Conservation (phyloP, 345 rosid species). For the Xanthoceras sorbifolium region DNA sequence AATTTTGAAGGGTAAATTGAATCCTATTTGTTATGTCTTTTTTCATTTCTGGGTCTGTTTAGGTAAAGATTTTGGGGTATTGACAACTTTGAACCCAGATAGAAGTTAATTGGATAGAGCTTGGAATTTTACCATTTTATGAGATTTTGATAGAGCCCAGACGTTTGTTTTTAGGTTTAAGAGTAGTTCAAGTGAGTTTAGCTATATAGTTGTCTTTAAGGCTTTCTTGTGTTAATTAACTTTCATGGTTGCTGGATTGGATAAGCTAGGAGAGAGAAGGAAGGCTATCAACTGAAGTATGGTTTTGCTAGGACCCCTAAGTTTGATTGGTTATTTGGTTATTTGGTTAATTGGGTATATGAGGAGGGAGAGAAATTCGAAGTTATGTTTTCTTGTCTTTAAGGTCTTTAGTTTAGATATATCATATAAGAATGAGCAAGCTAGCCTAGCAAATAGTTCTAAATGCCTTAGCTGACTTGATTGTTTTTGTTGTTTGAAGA, state of each 20-base stretch:
- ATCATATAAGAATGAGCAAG: background rate
- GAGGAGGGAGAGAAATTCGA: background rate
- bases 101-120: background rate
- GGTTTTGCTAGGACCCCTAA: background rate
- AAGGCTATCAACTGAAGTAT: background rate
- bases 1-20: background rate
- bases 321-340: background rate
- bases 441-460: background rate
- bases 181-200: background rate
- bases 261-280: background rate
- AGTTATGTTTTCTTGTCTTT: background rate
- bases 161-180: background rate
- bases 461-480: background rate
- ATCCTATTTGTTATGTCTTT: conserved; percentile 12
- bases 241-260: background rate
- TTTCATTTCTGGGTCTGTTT: background rate
- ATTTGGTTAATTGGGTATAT: background rate
- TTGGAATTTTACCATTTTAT: background rate
- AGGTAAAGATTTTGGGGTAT: background rate
- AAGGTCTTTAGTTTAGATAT: background rate
- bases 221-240: background rate
- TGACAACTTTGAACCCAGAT: background rate
- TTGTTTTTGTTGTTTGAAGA: background rate
- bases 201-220: background rate
- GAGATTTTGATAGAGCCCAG: background rate